Conservation (phyloP, 148 eudicot genomes). For the Rhododendron ferrugineum region DNA sequence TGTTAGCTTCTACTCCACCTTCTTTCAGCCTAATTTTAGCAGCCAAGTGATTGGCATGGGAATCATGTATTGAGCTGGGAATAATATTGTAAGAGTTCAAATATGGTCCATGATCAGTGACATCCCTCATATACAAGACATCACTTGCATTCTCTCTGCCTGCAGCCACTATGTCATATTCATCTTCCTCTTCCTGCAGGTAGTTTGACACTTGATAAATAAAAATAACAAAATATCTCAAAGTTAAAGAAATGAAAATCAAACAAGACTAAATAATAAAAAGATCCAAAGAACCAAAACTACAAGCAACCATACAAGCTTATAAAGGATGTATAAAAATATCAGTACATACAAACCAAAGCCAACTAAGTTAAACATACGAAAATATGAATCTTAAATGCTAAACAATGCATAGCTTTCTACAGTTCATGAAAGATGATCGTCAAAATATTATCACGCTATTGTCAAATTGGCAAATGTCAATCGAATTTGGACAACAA, state of each 20-base stretch:
- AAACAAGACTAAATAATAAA: neutral
- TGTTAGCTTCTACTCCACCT: constrained; percentile 32
- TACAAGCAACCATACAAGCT: neutral
- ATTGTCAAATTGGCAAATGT: neutral
- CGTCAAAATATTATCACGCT: neutral
- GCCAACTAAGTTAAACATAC: neutral
- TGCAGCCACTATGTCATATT: constrained; percentile 24
- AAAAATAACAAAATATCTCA: neutral
- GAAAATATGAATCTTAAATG: neutral
- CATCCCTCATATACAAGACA: constrained; percentile 24
- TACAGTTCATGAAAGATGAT: neutral
- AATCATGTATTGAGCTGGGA: constrained; percentile 19
- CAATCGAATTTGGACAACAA: neutral
- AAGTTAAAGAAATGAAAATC: neutral
- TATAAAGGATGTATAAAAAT: neutral
- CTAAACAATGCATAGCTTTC: neutral
- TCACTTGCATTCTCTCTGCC: constrained; percentile 30
- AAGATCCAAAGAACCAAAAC: neutral
- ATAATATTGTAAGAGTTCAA: constrained; percentile 28
- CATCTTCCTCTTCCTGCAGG: constrained; percentile 33
- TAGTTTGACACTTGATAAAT: neutral
- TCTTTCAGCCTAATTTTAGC: constrained; percentile 37
- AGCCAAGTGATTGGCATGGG: constrained; percentile 41
- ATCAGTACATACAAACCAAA: neutral
- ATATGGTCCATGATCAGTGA: constrained; percentile 23